phyloP scores from a whole-genome alignment of 2,329 filamentous ascomycete genomes.

The Colletotrichum australisinense region DNA sequence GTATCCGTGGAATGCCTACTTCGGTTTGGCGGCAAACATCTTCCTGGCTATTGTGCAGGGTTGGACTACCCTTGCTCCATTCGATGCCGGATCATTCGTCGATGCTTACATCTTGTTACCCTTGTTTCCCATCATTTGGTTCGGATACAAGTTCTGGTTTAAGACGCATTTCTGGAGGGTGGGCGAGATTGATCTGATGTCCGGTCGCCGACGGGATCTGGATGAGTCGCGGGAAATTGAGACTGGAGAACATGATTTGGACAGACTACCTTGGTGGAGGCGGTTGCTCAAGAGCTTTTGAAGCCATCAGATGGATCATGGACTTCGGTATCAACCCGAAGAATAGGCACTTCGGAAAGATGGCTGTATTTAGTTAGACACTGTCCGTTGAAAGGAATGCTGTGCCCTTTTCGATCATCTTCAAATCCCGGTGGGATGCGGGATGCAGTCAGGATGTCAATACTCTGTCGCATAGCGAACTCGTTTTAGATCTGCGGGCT shows the following conservation, averaged over 20 bases:
- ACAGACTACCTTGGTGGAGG: conserved; percentile 53
- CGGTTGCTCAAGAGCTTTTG: conserved; percentile 56
- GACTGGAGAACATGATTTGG: conserved; percentile 39
- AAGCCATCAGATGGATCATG: not conserved
- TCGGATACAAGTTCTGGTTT: conserved; percentile 65
- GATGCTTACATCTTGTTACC: conserved; percentile 72
- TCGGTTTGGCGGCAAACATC: conserved; percentile 66
- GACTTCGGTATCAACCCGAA: not conserved
- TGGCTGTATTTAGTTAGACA: not conserved
- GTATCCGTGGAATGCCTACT: conserved; percentile 70
- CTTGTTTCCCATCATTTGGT: conserved; percentile 68
- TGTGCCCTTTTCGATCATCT: not conserved
- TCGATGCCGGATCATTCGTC: conserved; percentile 68
- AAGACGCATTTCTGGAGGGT: conserved; percentile 62
- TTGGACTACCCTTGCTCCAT: conserved; percentile 70
- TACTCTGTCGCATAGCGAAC: not conserved
- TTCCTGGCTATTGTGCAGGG: conserved; percentile 72
- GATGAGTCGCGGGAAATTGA: conserved; percentile 55
- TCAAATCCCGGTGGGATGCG: not conserved
- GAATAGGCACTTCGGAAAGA: not conserved
- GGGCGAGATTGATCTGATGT: conserved; percentile 66
- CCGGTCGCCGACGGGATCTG: conserved; percentile 65
- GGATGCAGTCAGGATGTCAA: not conserved
- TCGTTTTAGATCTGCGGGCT: no score
- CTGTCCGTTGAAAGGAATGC: not conserved